Evolutionary conservation across 495 filamentous ascomycete species (phyloP).

Genomic region (Articulospora tetracladia): DNA sequence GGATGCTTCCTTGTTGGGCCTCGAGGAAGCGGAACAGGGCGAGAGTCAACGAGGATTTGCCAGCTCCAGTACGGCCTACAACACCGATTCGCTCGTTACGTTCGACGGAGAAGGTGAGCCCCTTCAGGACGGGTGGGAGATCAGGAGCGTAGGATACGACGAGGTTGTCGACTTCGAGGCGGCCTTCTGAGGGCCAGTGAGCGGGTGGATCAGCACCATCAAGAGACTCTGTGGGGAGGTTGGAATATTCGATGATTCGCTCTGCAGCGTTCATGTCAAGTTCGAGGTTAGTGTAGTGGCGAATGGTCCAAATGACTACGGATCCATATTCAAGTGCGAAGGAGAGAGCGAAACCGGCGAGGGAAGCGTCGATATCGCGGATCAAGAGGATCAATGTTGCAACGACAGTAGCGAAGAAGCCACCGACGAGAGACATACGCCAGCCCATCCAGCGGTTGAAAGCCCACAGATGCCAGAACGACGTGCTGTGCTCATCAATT

Average conservation of each 20-base stretch:
- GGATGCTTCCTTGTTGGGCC: slow-evolving; percentile 63
- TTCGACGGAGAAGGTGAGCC: slow-evolving; percentile 65
- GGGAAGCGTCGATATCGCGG: slow-evolving; percentile 62
- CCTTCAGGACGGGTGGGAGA: slow-evolving; percentile 71
- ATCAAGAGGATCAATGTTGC: slow-evolving; percentile 60
- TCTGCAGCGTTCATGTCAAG: slow-evolving; percentile 84
- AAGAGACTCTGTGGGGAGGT: slow-evolving; percentile 65
- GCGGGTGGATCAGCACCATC: slow-evolving; percentile 60
- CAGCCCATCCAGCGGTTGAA: slow-evolving; percentile 74
- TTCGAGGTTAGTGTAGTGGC: slow-evolving; percentile 55
- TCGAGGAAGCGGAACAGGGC: slow-evolving; percentile 83
- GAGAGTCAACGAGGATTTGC: slow-evolving; percentile 80
- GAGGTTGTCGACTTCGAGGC: slow-evolving; percentile 68
- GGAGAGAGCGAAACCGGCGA: slow-evolving; percentile 74
- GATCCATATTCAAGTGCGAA: slow-evolving; percentile 56
- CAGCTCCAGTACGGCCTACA: slow-evolving; percentile 82
- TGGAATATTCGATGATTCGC: slow-evolving; percentile 76
- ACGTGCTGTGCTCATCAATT: slow-evolving; percentile 59
- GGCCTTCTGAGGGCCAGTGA: slow-evolving; percentile 75
- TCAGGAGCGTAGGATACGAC: slow-evolving; percentile 74
- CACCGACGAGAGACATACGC: slow-evolving; percentile 66
- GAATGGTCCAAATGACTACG: slow-evolving; percentile 55
- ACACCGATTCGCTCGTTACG: slow-evolving; percentile 76
- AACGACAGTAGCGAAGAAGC: slow-evolving; percentile 63
- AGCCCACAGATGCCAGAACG: slow-evolving; percentile 65